These are phyloP conservation scores for Sphaerostilbella broomeana DNA, from an alignment of 2,329 filamentous ascomycete genomes.

Conservation along the genomic window DNA sequence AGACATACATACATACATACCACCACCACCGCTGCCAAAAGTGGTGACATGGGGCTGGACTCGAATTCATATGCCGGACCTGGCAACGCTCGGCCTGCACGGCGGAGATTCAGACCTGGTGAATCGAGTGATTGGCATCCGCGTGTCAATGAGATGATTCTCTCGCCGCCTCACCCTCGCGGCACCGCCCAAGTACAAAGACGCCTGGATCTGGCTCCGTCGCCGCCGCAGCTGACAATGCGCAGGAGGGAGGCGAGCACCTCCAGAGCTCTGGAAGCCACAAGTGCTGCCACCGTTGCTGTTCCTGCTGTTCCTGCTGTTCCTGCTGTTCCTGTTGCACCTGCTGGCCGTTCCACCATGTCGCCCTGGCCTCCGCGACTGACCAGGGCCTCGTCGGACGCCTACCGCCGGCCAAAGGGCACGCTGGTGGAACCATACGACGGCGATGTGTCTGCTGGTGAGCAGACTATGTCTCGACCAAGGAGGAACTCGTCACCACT, in stretches of 20 bases:
- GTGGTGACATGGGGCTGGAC: slow-evolving; percentile 24
- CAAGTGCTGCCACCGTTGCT: slow-evolving; percentile 12
- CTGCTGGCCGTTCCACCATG: slow-evolving; percentile 20
- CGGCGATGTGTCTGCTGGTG: slow-evolving; percentile 11
- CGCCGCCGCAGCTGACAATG: slow-evolving; percentile 16
- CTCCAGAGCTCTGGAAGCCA: slow-evolving; percentile 23
- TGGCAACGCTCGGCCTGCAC: slow-evolving; percentile 22
- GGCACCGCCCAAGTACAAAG: slow-evolving; percentile 26
- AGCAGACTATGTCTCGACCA: slow-evolving; percentile 4
- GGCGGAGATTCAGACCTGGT: slow-evolving; percentile 21
- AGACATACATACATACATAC: no score
- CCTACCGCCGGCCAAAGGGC: slow-evolving; percentile 24
- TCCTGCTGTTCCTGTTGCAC: slow-evolving; percentile 1
- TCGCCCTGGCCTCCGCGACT: slow-evolving; percentile 23
- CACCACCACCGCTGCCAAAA: background rate
- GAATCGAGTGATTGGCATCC: slow-evolving; percentile 14
- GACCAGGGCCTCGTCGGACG: slow-evolving; percentile 24
- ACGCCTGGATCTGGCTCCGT: slow-evolving; percentile 9
- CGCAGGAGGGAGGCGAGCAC: slow-evolving; percentile 22
- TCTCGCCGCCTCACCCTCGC: slow-evolving; percentile 24
- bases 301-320: slow-evolving; percentile 4
- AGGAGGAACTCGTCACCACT: slow-evolving; percentile 13
- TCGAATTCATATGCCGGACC: slow-evolving; percentile 25
- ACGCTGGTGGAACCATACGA: slow-evolving; percentile 17
- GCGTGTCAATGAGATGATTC: slow-evolving; percentile 21